Evolutionary conservation across 176 grass and related monocot species (phyloP).

Genomic region (Phyllostachys edulis): DNA sequence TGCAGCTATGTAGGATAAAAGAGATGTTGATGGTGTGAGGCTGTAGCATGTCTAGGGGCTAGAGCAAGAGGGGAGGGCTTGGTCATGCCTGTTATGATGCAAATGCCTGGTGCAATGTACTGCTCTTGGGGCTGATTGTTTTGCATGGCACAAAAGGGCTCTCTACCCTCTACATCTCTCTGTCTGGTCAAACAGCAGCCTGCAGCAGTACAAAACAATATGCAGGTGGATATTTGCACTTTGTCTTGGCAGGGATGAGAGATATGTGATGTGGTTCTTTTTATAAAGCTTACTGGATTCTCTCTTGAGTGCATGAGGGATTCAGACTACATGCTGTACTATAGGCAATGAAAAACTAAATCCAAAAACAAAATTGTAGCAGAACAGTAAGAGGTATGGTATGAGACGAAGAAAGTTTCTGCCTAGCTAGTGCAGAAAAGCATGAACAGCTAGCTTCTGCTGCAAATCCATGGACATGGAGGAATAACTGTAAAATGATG

Average conservation of each 20-base stretch:
- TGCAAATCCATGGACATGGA: slow-evolving; percentile 13
- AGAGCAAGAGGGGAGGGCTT: slow-evolving; percentile 31
- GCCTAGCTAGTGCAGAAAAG: slow-evolving; percentile 27
- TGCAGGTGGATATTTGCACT: slow-evolving; percentile 55
- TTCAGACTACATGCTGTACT: slow-evolving; percentile 48
- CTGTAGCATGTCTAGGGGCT: slow-evolving; percentile 34
- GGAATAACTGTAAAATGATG: slow-evolving; percentile 21
- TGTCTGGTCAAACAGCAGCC: slow-evolving; percentile 54
- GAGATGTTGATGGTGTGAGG: slow-evolving; percentile 22
- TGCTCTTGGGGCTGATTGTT: slow-evolving; percentile 41
- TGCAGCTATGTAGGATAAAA: slow-evolving; percentile 15
- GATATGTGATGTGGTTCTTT: slow-evolving; percentile 49
- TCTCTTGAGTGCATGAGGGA: slow-evolving; percentile 38
- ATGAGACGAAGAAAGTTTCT: slow-evolving; percentile 23
- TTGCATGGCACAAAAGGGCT: slow-evolving; percentile 63
- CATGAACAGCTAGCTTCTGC: neutral
- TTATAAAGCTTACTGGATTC: slow-evolving; percentile 58
- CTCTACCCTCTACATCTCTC: slow-evolving; percentile 25
- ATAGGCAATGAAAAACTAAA: slow-evolving; percentile 28
- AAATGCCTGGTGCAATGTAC: slow-evolving; percentile 46
- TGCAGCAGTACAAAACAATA: slow-evolving; percentile 47
- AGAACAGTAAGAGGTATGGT: slow-evolving; percentile 23
- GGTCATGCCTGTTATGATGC: slow-evolving; percentile 54
- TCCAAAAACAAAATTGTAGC: slow-evolving; percentile 16
- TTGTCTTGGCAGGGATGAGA: slow-evolving; percentile 48